Evolutionary conservation across 1,284 basidiomycete species (phyloP).

Genomic region (Trichosporon coremiiforme): DNA sequence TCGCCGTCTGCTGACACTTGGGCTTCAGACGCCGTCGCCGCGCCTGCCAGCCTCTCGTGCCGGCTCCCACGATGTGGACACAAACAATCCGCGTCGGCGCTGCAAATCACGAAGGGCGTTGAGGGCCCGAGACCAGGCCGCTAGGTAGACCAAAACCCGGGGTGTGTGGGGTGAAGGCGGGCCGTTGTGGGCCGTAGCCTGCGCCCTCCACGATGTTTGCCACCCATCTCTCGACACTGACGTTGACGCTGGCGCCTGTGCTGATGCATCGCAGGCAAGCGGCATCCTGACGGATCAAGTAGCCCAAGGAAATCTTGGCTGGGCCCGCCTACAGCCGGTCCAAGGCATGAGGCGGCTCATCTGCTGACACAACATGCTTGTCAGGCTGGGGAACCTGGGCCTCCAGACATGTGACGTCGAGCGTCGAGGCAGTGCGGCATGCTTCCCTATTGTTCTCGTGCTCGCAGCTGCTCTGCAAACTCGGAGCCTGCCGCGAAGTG

Average conservation of each 20-base stretch:
- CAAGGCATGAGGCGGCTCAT: too few species aligned
- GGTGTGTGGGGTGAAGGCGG: background rate
- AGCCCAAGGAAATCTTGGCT: too few species aligned
- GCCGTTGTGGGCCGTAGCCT: background rate
- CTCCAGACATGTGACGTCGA: constrained; percentile 6
- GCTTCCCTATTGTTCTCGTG: background rate
- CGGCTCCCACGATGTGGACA: background rate
- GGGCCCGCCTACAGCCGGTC: background rate
- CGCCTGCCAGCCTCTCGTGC: too few species aligned
- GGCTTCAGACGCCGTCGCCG: constrained; percentile 9
- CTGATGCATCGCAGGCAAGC: too few species aligned
- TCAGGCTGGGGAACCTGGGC: constrained; percentile 1
- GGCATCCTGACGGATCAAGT: too few species aligned
- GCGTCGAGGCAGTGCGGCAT: background rate
- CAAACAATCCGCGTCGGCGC: background rate
- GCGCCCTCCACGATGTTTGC: background rate
- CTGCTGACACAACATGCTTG: background rate
- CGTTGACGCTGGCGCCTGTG: background rate
- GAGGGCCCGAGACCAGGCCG: background rate
- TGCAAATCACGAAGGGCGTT: too few species aligned
- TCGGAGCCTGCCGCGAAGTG: background rate
- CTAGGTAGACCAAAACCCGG: background rate
- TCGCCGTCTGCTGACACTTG: background rate
- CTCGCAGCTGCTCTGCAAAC: background rate
- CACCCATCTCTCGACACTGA: background rate